Evolutionary conservation across 805 yeast genomes (phyloP).

Genomic region (Wickerhamomyces bisporus): DNA sequence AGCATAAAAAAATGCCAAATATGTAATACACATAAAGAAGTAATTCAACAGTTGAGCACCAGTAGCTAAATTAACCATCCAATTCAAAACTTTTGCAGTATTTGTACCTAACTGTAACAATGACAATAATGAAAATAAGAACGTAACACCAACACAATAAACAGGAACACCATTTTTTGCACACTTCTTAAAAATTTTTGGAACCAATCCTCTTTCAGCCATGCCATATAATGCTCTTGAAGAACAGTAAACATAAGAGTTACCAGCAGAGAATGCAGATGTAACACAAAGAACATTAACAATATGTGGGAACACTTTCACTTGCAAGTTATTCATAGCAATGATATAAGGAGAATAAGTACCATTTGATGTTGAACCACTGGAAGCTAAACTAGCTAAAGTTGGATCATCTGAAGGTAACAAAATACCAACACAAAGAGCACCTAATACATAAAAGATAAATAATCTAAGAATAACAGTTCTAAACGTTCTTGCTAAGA

Average conservation of each 20-base stretch:
- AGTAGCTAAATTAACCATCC: slow-evolving; percentile 68
- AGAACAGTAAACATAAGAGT: slow-evolving; percentile 56
- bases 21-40: slow-evolving; percentile 18
- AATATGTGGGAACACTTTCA: slow-evolving; percentile 44
- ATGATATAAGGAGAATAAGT: slow-evolving; percentile 55
- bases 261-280: slow-evolving; percentile 51
- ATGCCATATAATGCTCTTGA: slow-evolving; percentile 52
- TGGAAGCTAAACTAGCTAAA: slow-evolving; percentile 37
- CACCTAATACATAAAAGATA: slow-evolving; percentile 58
- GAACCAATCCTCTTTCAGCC: slow-evolving; percentile 54
- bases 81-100: slow-evolving; percentile 56
- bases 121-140: slow-evolving; percentile 56
- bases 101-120: slow-evolving; percentile 55
- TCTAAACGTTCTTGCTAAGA: slow-evolving; percentile 65
- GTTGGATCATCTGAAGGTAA: slow-evolving; percentile 55
- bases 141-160: slow-evolving; percentile 51
- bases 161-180: slow-evolving; percentile 68
- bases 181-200: slow-evolving; percentile 54
- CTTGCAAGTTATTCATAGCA: slow-evolving; percentile 47
- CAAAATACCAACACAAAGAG: slow-evolving; percentile 62
- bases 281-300: slow-evolving; percentile 48
- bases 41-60: slow-evolving; percentile 62
- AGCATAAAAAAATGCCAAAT: slow-evolving; percentile 55
- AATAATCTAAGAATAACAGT: slow-evolving; percentile 59
- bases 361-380: slow-evolving; percentile 37